Evolutionary conservation across 2,329 filamentous ascomycete species (phyloP).

Genomic region (Aureobasidium vineae): DNA sequence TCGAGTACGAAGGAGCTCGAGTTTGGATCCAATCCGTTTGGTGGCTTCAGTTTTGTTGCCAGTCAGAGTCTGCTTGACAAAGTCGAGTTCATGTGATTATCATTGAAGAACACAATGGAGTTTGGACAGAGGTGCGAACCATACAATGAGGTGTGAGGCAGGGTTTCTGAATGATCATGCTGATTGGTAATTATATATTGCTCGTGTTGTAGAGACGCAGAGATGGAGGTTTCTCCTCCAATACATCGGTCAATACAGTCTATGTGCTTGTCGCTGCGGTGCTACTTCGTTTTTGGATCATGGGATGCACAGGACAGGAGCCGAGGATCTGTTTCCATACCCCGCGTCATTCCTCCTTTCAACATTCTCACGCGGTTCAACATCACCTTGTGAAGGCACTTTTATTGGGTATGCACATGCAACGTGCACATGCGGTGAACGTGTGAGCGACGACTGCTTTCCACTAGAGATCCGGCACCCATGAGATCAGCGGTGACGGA

Average conservation of each 20-base stretch:
- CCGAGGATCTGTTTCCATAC: neutral
- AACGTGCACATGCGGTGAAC: neutral
- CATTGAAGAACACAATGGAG: neutral
- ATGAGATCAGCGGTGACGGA: neutral
- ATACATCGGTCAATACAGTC: neutral
- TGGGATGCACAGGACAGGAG: neutral
- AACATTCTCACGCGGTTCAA: neutral
- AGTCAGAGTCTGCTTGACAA: constrained; percentile 51
- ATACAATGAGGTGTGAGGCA: neutral
- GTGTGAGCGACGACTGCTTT: neutral
- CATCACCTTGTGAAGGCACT: neutral
- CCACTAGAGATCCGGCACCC: neutral
- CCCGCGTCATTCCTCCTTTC: neutral
- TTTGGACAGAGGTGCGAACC: neutral
- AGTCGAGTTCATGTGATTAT: constrained; percentile 35
- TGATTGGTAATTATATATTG: constrained; percentile 9
- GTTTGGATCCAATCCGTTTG: constrained; percentile 49
- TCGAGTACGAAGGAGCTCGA: neutral
- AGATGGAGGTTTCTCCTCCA: neutral
- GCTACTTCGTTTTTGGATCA: neutral
- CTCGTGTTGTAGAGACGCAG: no score
- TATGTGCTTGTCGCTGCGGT: neutral
- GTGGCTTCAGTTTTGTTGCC: constrained; percentile 55
- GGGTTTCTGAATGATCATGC: neutral
- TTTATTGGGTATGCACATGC: neutral